phyloP scores from a whole-genome alignment of 1,139 yeast species.

The Zygoascus hellenicus region DNA sequence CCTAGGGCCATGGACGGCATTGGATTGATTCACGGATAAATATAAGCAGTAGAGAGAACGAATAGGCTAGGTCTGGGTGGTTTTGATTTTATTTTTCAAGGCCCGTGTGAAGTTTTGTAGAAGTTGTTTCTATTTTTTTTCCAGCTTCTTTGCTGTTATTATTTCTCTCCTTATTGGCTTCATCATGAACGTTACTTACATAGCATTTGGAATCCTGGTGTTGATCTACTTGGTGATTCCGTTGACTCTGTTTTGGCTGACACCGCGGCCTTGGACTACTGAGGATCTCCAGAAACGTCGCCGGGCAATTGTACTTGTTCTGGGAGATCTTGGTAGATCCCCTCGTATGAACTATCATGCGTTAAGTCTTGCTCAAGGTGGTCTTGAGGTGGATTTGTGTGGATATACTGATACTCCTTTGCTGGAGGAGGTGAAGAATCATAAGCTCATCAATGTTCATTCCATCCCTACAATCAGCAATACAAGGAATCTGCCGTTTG shows the following conservation, averaged over 20 bases:
- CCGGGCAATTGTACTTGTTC: constrained; percentile 67
- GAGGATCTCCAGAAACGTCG: constrained; percentile 33
- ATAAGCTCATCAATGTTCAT: constrained; percentile 28
- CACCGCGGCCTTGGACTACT: constrained; percentile 14
- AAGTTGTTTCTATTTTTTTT: too few relatives aligned
- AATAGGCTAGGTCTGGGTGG: too few relatives aligned
- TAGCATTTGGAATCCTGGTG: constrained; percentile 20
- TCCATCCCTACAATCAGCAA: constrained; percentile 44
- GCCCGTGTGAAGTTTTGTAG: too few relatives aligned
- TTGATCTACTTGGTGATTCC: constrained; percentile 30
- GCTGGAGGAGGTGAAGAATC: constrained; percentile 25
- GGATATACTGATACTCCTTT: constrained; percentile 59
- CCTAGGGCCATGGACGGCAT: too few relatives aligned
- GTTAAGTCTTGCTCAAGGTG: constrained; percentile 59
- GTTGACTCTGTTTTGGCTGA: constrained; percentile 25
- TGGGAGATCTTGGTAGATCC: constrained; percentile 93
- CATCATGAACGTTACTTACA: constrained; percentile 14
- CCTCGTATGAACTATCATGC: constrained; percentile 96
- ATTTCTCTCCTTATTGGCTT: too few relatives aligned
- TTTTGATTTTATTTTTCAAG: too few relatives aligned
- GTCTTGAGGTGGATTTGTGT: constrained; percentile 73
- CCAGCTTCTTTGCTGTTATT: too few relatives aligned
- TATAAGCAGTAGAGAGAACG: too few relatives aligned
- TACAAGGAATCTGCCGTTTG: constrained; percentile 43
- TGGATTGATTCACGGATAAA: too few relatives aligned